Conservation (phyloP, 805 yeast genomes). For the Zygoascus ofunaensis region DNA sequence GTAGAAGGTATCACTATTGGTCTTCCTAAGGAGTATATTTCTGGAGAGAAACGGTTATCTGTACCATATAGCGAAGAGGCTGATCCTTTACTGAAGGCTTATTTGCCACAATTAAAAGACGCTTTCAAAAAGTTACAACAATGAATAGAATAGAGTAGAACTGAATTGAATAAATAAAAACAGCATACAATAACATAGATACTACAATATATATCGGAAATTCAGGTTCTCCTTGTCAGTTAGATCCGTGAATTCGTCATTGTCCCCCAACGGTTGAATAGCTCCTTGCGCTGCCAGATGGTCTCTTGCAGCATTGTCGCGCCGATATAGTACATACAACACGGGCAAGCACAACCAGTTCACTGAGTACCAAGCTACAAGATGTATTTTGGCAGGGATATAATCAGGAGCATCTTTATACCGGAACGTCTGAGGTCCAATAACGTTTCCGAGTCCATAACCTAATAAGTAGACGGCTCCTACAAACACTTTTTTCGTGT, state of each 20-base stretch:
- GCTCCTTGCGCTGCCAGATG: neutral
- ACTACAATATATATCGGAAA: constrained; percentile 20
- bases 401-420: constrained; percentile 50
- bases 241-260: constrained; percentile 30
- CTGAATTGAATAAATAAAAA: too few relatives aligned
- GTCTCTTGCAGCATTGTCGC: neutral
- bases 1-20: neutral
- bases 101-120: neutral
- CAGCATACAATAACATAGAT: neutral
- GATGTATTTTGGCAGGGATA: constrained; percentile 10
- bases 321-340: neutral
- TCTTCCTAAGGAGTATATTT: neutral
- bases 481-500: constrained; percentile 56
- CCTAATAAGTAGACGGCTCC: constrained; percentile 52
- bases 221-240: constrained; percentile 46
- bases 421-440: constrained; percentile 65
- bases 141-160: too few relatives aligned
- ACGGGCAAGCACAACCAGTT: neutral
- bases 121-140: neutral
- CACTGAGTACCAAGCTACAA: constrained; percentile 1
- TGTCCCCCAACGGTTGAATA: neutral
- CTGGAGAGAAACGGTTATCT: neutral
- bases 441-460: constrained; percentile 56
- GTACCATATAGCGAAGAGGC: neutral
- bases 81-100: neutral